These are phyloP conservation scores for Kalanchoe fedtschenkoi DNA, from an alignment of 164 flowering plant species.

Conservation along the genomic window DNA sequence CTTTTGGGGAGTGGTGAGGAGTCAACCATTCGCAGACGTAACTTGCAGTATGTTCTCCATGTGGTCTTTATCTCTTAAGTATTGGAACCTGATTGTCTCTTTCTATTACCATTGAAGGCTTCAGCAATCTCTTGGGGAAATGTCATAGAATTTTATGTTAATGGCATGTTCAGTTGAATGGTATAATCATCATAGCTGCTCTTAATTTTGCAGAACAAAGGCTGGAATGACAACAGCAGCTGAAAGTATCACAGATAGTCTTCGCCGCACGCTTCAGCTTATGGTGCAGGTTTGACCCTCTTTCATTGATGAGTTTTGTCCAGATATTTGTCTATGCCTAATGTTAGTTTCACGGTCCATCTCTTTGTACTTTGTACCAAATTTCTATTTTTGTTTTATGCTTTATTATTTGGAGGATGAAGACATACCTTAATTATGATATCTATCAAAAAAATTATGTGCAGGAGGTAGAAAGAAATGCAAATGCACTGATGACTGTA, in stretches of 20 bases:
- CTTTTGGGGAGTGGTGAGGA: conserved; percentile 92
- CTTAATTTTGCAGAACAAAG: conserved; percentile 54
- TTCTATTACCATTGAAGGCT: neutral
- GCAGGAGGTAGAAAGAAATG: conserved; percentile 91
- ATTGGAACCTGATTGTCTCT: neutral
- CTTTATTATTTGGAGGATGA: neutral
- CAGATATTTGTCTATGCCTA: neutral
- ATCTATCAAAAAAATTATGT: neutral
- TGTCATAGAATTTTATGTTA: neutral
- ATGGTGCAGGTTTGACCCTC: conserved; percentile 68
- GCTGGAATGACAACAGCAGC: conserved; percentile 96
- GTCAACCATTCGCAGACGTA: conserved; percentile 80
- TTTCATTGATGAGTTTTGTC: neutral
- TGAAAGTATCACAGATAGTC: conserved; percentile 88
- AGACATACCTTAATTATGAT: neutral
- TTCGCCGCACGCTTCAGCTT: conserved; percentile 80
- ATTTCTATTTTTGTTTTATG: neutral
- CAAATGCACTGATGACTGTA: conserved; percentile 59
- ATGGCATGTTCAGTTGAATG: neutral
- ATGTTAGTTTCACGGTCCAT: neutral
- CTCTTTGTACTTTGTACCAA: neutral
- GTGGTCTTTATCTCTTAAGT: neutral
- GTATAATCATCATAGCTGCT: neutral
- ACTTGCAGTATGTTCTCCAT: conserved; percentile 58
- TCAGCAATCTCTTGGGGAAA: neutral